A percentile compares a stretch with the other conserved stretches of the same genome.
Conservation (phyloP, 805 yeast genomes). For the Yueomyces sp. region DNA sequence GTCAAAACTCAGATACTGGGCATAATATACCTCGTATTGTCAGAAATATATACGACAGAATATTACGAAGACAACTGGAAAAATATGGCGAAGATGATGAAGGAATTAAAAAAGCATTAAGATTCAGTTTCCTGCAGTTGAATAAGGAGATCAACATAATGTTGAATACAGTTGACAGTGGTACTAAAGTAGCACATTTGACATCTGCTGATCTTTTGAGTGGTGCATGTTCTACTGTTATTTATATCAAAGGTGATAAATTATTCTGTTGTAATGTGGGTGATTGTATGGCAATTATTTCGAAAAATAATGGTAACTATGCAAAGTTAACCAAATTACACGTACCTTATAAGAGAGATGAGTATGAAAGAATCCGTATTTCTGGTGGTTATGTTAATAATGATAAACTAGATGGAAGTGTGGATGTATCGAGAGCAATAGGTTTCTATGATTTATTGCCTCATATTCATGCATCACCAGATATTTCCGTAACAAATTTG, state of each 20-base stretch:
- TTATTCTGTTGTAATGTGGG: constrained; percentile 83
- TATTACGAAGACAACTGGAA: constrained; percentile 36
- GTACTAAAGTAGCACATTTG: constrained; percentile 32
- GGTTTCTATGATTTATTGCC: constrained; percentile 83
- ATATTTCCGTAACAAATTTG: constrained; percentile 46
- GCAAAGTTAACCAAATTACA: constrained; percentile 62
- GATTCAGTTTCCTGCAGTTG: constrained; percentile 66
- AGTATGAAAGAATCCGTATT: constrained; percentile 76
- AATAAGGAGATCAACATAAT: constrained; percentile 64
- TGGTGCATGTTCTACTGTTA: constrained; percentile 77
- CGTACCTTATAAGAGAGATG: constrained; percentile 66
- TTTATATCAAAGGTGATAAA: constrained; percentile 59
- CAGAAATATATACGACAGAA: constrained; percentile 57
- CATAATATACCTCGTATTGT: constrained; percentile 58
- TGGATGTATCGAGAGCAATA: constrained; percentile 78
- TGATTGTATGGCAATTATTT: constrained; percentile 70
- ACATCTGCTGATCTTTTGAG: constrained; percentile 56
- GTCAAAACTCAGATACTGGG: constrained; percentile 32
- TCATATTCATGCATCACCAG: constrained; percentile 81
- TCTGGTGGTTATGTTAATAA: constrained; percentile 86
- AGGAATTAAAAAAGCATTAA: constrained; percentile 57
- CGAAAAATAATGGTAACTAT: constrained; percentile 72
- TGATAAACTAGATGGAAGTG: constrained; percentile 72
- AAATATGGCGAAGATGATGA: constrained; percentile 29
- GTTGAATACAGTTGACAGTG: constrained; percentile 37